phyloP scores from a whole-genome alignment of 2,329 filamentous ascomycete genomes.

The Reticulascus tulasneorum region DNA sequence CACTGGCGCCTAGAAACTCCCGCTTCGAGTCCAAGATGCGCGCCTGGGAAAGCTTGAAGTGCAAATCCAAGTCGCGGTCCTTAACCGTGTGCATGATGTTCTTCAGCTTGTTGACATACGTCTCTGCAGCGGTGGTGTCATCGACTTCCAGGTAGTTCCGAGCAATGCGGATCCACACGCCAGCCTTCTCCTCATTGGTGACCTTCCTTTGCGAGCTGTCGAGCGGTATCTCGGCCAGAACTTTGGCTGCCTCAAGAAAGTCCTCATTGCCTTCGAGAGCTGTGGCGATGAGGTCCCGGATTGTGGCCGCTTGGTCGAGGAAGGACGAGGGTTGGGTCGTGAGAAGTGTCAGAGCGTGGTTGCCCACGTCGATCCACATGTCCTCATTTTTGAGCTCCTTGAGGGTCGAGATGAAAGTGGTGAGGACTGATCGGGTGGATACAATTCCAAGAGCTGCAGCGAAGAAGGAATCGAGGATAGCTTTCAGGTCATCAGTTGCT shows the following conservation, averaged over 20 bases:
- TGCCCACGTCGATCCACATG: constrained; percentile 71
- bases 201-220: constrained; percentile 85
- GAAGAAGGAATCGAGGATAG: constrained; percentile 65
- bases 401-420: constrained; percentile 62
- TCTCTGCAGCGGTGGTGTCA: constrained; percentile 79
- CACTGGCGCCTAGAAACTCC: constrained; percentile 81
- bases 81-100: constrained; percentile 78
- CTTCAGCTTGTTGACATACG: constrained; percentile 91
- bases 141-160: constrained; percentile 92
- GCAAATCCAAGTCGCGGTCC: constrained; percentile 70
- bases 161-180: constrained; percentile 89
- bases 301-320: constrained; percentile 75
- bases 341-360: constrained; percentile 66
- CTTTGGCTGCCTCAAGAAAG: constrained; percentile 71
- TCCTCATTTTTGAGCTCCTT: constrained; percentile 56
- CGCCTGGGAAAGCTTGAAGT: constrained; percentile 88
- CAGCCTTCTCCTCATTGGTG: constrained; percentile 75
- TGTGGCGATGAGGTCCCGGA: constrained; percentile 77
- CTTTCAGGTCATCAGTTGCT: constrained; percentile 55
- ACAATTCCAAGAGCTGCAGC: constrained; percentile 70
- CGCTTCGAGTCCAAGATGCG: constrained; percentile 89
- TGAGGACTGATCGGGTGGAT: constrained; percentile 67
- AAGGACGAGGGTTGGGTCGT: constrained; percentile 58
- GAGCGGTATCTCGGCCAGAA: constrained; percentile 78
- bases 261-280: constrained; percentile 82